Base-by-base conservation (phyloP, 2,329 filamentous ascomycete species). In the Exophiala oligosperma region DNA sequence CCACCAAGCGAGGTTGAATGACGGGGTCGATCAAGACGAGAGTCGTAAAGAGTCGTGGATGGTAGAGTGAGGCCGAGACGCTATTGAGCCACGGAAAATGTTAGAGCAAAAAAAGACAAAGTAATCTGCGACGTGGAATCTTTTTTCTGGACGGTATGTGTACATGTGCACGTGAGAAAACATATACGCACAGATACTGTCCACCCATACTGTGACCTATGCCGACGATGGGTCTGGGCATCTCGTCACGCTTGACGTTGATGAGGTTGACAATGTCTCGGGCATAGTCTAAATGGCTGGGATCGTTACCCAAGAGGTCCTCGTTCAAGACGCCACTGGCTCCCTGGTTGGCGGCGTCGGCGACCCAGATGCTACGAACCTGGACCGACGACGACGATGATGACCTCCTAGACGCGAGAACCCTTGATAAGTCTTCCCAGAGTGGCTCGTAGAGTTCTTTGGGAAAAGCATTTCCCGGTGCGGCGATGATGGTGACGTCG, bases 131-230 rank as follows among this genome's bases (percentile, higher is more conserved):
- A 17, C 17, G 17, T 17, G 17, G 17, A 17, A 17, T 17, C 17
- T 17, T 17, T 17, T 17, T 17, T 17, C 17, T 17, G 17, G 17
- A 17, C 17, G 17, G 17, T 1, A 17, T 17, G 17, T 17, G 17
- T 17, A 17, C 17, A 17, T 17, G 1, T 17, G 17, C 17, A 17
- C 17, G 17, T 17, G 17, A 17, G 17, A 17, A 17, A 17, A 17
- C 17, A 17, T 17, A 17, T 17, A 56, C 62, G 17, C 58, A 68
- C 61, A 92, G 78, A 59, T 86, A 81, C 67, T 80, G 82, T 64
- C 80, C 89, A 64, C 91, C 91, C 75, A 92, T 89, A 64, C 89
- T 93, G 73, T 96, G 91, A 9, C 89, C 91, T 14, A 95, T 72
- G 56, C 88, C 91, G 62, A 95, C 74, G 14, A 96, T 76, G 1